Conservation (phyloP, 768 basidiomycete genomes). For the Auricularia cornea region DNA sequence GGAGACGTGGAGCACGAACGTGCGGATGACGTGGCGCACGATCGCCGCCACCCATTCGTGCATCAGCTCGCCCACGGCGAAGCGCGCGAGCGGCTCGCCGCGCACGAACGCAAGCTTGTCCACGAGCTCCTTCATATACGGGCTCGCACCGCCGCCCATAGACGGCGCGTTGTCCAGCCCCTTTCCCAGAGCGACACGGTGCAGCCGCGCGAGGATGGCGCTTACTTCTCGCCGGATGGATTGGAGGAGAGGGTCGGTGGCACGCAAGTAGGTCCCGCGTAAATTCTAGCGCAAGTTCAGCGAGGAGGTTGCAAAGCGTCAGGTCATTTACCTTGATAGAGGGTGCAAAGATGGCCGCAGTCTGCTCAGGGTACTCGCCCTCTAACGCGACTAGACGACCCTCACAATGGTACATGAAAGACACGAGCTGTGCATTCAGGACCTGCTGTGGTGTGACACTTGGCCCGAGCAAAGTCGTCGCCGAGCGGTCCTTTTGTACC, state of each 20-base stretch:
- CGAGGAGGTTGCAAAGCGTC: not conserved
- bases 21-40: constrained; percentile 70
- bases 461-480: constrained; percentile 66
- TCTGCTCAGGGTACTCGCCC: constrained; percentile 55
- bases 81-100: constrained; percentile 62
- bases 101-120: constrained; percentile 84
- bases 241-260: constrained; percentile 42
- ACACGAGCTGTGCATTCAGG: constrained; percentile 69
- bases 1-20: constrained; percentile 89
- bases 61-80: constrained; percentile 60
- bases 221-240: constrained; percentile 76
- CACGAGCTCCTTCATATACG: constrained; percentile 86
- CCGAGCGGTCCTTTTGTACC: constrained; percentile 71
- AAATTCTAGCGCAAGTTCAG: not conserved
- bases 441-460: constrained; percentile 70
- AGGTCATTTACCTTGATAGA: constrained; percentile 42
- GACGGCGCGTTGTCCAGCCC: constrained; percentile 46
- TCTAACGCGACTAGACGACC: constrained; percentile 54
- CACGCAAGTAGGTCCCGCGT: not conserved
- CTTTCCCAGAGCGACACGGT: constrained; percentile 76
- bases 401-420: constrained; percentile 74
- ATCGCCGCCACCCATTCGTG: constrained; percentile 62
- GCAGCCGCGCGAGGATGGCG: constrained; percentile 72
- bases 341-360: constrained; percentile 47
- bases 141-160: constrained; percentile 45